phyloP scores from a whole-genome alignment of 2,329 filamentous ascomycete genomes.

The Apiospora hydei region DNA sequence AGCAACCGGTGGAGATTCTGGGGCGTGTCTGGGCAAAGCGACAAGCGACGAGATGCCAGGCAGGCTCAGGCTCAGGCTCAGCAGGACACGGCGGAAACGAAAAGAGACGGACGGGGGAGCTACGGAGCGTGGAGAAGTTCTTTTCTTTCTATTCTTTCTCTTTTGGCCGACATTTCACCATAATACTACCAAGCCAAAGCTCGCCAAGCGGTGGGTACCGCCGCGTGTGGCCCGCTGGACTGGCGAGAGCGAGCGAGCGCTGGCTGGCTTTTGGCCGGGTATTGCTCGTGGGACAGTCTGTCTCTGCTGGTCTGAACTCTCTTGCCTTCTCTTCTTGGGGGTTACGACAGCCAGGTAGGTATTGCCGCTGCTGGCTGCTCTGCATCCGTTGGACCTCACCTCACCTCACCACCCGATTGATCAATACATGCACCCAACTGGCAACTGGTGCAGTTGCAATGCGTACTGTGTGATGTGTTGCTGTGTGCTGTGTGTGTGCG shows the following conservation, averaged over 20 bases:
- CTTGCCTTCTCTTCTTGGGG: not conserved
- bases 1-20: conserved; percentile 19
- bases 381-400: not conserved
- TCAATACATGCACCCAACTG: not conserved
- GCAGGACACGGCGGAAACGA: not conserved
- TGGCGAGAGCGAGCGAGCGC: not conserved
- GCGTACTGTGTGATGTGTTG: not conserved
- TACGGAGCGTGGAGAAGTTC: conserved; percentile 21
- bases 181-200: conserved; percentile 18
- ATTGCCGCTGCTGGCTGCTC: too few relatives aligned
- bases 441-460: not conserved
- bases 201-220: conserved; percentile 15
- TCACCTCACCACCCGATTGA: not conserved
- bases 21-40: conserved; percentile 10
- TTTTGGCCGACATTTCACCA: conserved; percentile 21
- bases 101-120: conserved; percentile 9
- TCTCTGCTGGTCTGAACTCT: conserved; percentile 9
- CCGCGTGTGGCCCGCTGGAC: conserved; percentile 16
- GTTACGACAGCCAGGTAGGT: not conserved
- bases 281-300: conserved; percentile 5
- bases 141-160: conserved; percentile 22
- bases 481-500: not conserved
- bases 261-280: not conserved
- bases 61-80: not conserved
- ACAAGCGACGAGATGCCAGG: not conserved